A percentile compares a stretch with the other conserved stretches of the same genome.
phyloP scores from a whole-genome alignment of 257 asterid genomes.

The Voacanga thouarsii region DNA sequence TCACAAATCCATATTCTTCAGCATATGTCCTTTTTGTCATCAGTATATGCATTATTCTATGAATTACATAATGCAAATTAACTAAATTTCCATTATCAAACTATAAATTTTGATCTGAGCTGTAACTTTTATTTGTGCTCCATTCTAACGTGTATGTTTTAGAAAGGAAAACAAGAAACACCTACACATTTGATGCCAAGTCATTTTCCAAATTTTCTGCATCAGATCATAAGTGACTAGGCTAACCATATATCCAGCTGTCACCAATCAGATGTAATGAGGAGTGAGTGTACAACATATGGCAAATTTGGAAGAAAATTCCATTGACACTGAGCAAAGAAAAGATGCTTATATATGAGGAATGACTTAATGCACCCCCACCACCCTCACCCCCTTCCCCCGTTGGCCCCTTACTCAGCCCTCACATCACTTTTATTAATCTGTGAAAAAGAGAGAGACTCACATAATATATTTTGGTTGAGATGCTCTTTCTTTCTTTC shows the following conservation, averaged over 20 bases:
- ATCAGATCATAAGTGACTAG: slow-evolving; percentile 27
- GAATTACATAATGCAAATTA: not conserved
- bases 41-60: not conserved
- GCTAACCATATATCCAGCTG: slow-evolving; percentile 42
- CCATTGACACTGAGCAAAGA: slow-evolving; percentile 19
- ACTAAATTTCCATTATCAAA: no score
- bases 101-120: no score
- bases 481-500: slow-evolving; percentile 23
- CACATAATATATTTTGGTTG: slow-evolving; percentile 16
- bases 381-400: not conserved
- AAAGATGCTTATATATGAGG: slow-evolving; percentile 24
- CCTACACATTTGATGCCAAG: not conserved
- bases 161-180: not conserved
- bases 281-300: slow-evolving; percentile 25
- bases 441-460: slow-evolving; percentile 12
- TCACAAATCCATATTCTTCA: not conserved
- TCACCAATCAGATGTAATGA: slow-evolving; percentile 33
- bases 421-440: slow-evolving; percentile 16
- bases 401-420: no score
- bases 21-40: slow-evolving; percentile 2
- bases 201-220: slow-evolving; percentile 41
- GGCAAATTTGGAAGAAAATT: slow-evolving; percentile 31
- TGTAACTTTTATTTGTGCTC: not conserved
- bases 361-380: slow-evolving; percentile 25
- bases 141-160: not conserved